Conservation (phyloP, 805 yeast species). For the Suhomyces faveliae region DNA sequence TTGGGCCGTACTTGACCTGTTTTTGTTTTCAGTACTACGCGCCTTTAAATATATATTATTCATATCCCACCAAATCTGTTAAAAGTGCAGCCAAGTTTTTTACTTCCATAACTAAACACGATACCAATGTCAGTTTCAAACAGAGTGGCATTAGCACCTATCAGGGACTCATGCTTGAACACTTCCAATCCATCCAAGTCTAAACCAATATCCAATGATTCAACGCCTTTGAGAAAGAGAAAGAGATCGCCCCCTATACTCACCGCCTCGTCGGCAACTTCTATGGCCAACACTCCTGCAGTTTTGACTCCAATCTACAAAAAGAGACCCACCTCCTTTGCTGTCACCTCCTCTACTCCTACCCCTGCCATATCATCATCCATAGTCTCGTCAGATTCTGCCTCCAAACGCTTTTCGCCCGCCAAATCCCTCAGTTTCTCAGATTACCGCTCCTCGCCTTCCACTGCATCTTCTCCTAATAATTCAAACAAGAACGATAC, state of each 20-base stretch:
- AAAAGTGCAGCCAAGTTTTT: constrained; percentile 1
- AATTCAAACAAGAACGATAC: constrained; percentile 22
- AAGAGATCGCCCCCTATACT: constrained; percentile 7
- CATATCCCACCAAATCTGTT: background rate
- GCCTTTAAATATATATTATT: background rate
- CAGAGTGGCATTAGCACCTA: constrained; percentile 39
- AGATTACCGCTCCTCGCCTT: constrained; percentile 22
- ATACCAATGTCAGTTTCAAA: constrained; percentile 16
- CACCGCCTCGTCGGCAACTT: constrained; percentile 1
- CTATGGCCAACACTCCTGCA: constrained; percentile 1
- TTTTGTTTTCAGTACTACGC: background rate
- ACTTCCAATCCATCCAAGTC: constrained; percentile 16
- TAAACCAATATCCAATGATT: constrained; percentile 9
- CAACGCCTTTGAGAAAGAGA: constrained; percentile 11
- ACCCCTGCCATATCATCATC: background rate
- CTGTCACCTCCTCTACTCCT: constrained; percentile 1
- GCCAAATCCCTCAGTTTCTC: constrained; percentile 22
- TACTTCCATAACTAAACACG: background rate
- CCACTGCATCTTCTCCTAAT: constrained; percentile 5
- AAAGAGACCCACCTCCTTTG: constrained; percentile 5
- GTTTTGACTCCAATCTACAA: constrained; percentile 5
- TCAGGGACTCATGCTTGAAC: constrained; percentile 30
- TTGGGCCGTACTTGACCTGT: background rate
- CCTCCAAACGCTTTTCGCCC: constrained; percentile 8
- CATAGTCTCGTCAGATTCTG: background rate